Conservation (phyloP, 2,329 filamentous ascomycete genomes). For the Trichoderma polysporum region DNA sequence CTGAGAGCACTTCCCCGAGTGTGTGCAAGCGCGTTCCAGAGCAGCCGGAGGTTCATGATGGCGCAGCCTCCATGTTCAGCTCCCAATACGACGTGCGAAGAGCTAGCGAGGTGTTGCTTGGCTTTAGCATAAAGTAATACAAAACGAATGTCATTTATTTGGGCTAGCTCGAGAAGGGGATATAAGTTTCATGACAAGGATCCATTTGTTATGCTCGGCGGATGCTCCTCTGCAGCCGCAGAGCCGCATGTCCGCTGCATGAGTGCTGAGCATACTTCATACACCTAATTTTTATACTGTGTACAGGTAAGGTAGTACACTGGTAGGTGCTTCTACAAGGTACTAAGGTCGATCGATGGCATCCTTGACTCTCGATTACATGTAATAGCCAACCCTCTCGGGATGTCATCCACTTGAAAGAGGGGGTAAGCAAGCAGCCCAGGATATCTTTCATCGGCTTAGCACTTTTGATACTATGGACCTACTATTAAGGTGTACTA, state of each 20-base stretch:
- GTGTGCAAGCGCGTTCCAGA: background rate
- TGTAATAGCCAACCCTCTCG: too few relatives aligned
- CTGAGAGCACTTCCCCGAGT: background rate
- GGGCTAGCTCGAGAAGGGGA: background rate
- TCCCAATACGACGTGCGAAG: background rate
- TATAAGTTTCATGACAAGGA: background rate
- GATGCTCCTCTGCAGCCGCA: background rate
- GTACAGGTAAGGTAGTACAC: too few relatives aligned
- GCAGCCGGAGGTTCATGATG: background rate
- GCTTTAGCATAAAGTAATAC: background rate
- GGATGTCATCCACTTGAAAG: background rate
- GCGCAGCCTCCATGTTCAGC: background rate
- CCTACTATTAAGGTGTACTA: background rate
- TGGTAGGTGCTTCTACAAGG: too few relatives aligned
- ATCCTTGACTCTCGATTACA: too few relatives aligned
- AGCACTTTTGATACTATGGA: background rate
- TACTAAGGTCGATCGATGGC: too few relatives aligned
- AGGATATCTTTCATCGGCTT: background rate
- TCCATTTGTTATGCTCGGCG: background rate
- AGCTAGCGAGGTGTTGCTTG: background rate
- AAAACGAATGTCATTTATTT: too few relatives aligned
- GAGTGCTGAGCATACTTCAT: background rate
- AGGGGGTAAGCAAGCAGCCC: background rate
- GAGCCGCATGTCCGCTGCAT: background rate
- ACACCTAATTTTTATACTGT: too few relatives aligned